These are phyloP conservation scores for Orobanche coerulescens DNA, from an alignment of 257 asterid genomes.

Conservation along the genomic window DNA sequence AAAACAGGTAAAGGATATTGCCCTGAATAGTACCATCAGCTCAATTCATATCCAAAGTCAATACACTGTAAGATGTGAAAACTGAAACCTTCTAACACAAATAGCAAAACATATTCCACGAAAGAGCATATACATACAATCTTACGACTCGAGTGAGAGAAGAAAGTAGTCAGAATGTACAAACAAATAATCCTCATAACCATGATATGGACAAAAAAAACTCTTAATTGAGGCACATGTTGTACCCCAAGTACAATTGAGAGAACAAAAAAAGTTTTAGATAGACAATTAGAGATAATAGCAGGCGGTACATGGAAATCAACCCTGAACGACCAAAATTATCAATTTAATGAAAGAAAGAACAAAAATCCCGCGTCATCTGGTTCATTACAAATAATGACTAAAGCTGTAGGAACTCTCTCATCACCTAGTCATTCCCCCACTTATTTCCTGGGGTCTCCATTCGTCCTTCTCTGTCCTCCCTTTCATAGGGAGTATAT, in stretches of 20 bases:
- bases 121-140: neutral
- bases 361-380: neutral
- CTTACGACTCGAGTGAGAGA: neutral
- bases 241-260: too few species aligned
- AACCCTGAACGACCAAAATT: neutral
- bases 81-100: neutral
- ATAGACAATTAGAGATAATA: too few species aligned
- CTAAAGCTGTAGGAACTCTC: neutral
- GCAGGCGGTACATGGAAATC: too few species aligned
- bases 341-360: neutral
- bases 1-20: constrained; percentile 60
- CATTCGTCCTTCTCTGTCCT: neutral
- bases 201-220: too few species aligned
- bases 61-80: neutral
- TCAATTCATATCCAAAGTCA: constrained; percentile 12
- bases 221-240: too few species aligned
- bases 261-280: too few species aligned
- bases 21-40: constrained; percentile 50
- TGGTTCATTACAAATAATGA: neutral
- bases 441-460: too few species aligned
- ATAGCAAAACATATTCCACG: neutral
- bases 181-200: too few species aligned
- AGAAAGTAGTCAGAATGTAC: neutral
- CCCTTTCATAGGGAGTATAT: neutral
- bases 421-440: too few species aligned